Percentiles rank a stretch among this genome's conserved stretches.
Evolutionary conservation across 1,284 basidiomycete species (phyloP).

Genomic region (Leccinum angustisporum): DNA sequence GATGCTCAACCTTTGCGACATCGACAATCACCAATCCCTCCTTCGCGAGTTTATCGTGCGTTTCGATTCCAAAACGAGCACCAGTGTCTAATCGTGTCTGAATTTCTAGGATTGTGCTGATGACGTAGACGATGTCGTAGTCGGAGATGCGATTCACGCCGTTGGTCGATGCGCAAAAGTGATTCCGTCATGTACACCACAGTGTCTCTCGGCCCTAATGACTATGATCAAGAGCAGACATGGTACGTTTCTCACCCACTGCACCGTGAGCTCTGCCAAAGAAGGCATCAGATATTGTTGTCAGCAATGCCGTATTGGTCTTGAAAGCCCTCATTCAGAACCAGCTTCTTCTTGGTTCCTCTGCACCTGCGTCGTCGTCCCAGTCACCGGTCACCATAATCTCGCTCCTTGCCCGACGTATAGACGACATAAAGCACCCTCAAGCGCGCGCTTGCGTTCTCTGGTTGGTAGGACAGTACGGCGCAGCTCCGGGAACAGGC

Average conservation of each 20-base stretch:
- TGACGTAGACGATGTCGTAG: constrained; percentile 68
- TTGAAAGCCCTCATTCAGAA: constrained; percentile 81
- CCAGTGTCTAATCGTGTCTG: neutral
- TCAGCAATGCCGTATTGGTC: constrained; percentile 79
- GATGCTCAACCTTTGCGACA: constrained; percentile 60
- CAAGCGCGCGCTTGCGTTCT: constrained; percentile 82
- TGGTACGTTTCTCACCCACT: constrained; percentile 44
- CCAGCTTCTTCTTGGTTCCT: constrained; percentile 41
- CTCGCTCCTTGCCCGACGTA: constrained; percentile 66
- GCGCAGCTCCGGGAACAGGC: constrained; percentile 39
- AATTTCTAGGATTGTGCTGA: constrained; percentile 68
- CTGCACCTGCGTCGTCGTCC: constrained; percentile 28
- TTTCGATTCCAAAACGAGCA: constrained; percentile 7
- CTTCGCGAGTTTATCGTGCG: constrained; percentile 82
- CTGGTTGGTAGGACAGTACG: constrained; percentile 90
- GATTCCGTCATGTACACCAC: constrained; percentile 65
- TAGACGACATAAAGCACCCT: constrained; percentile 78
- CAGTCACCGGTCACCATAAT: constrained; percentile 68
- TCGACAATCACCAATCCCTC: constrained; percentile 68
- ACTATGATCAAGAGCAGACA: constrained; percentile 73
- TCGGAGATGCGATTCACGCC: constrained; percentile 70
- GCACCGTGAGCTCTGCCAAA: constrained; percentile 3
- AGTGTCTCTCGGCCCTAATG: constrained; percentile 76
- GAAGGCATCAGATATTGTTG: constrained; percentile 42
- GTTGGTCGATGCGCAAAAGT: constrained; percentile 74